These are phyloP conservation scores for Vitis labrusca DNA, from an alignment of 164 flowering plant genomes.

Conservation along the genomic window DNA sequence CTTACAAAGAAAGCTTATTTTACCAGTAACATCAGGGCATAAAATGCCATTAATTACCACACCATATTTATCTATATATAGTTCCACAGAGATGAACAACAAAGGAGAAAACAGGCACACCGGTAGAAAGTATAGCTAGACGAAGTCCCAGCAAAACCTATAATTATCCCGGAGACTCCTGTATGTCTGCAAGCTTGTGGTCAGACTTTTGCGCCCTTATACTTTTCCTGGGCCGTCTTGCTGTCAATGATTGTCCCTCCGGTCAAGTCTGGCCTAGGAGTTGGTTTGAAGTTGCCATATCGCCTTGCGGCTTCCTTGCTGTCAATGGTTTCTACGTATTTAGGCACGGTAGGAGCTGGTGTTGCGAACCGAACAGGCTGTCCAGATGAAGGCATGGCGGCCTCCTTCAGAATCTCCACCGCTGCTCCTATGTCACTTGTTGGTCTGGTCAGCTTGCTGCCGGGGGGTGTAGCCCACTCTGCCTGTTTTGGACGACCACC, in stretches of 20 bases:
- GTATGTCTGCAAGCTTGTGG: neutral
- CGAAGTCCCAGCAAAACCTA: too few species aligned
- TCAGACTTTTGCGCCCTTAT: conserved; percentile 14
- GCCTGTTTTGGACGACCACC: conserved; percentile 21
- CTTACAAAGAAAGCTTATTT: neutral
- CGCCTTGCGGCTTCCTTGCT: conserved; percentile 25
- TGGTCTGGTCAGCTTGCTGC: conserved; percentile 15
- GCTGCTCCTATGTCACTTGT: conserved; percentile 24
- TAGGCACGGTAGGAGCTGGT: too few species aligned
- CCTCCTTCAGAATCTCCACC: conserved; percentile 16
- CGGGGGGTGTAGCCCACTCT: conserved; percentile 22
- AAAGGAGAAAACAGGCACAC: neutral
- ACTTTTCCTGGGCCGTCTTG: conserved; percentile 16
- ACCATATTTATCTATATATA: neutral
- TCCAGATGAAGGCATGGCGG: neutral
- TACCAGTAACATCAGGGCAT: neutral
- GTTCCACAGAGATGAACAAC: neutral
- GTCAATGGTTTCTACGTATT: conserved; percentile 15
- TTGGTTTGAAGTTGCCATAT: conserved; percentile 10
- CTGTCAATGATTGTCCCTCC: conserved; percentile 21
- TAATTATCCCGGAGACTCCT: too few species aligned
- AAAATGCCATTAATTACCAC: neutral
- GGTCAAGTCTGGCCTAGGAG: neutral
- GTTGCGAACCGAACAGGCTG: too few species aligned
- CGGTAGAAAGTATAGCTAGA: too few species aligned